Evolutionary conservation across 352 stramenopile genomes (phyloP).

Genomic region (Phytophthora tubulina): DNA sequence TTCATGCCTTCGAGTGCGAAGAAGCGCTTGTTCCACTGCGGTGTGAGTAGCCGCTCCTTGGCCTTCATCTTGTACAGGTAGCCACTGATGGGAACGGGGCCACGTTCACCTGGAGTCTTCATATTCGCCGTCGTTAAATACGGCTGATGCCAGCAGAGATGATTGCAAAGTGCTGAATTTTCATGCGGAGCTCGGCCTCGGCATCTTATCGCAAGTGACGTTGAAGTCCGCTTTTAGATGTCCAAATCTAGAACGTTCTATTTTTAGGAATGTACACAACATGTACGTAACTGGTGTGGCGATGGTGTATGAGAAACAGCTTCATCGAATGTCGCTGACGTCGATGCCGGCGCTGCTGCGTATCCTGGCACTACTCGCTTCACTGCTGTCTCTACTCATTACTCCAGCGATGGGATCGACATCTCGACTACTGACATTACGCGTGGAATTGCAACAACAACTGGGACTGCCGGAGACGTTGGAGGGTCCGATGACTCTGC

Average conservation of each 20-base stretch:
- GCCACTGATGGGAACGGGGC: slow-evolving; percentile 78
- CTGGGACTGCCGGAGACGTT: slow-evolving; percentile 28
- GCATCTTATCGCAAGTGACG: slow-evolving; percentile 28
- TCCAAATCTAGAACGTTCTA: slow-evolving; percentile 29
- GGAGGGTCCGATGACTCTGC: slow-evolving; percentile 40
- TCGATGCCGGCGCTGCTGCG: slow-evolving; percentile 15
- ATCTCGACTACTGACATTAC: slow-evolving; percentile 27
- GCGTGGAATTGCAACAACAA: slow-evolving; percentile 52
- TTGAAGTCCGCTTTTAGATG: slow-evolving; percentile 30
- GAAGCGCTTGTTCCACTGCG: slow-evolving; percentile 86
- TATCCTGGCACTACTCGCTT: slow-evolving; percentile 28
- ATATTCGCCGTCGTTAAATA: slow-evolving; percentile 38
- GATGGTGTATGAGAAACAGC: not conserved
- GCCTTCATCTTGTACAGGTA: slow-evolving; percentile 90
- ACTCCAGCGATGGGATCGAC: slow-evolving; percentile 26
- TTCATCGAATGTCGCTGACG: slow-evolving; percentile 7
- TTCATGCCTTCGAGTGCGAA: slow-evolving; percentile 79
- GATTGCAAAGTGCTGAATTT: slow-evolving; percentile 21
- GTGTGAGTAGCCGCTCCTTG: slow-evolving; percentile 70
- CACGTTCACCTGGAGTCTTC: slow-evolving; percentile 64
- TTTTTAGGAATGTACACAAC: slow-evolving; percentile 19
- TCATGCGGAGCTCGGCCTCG: not conserved
- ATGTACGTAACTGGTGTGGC: slow-evolving; percentile 7
- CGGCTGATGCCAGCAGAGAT: not conserved
- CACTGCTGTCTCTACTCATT: slow-evolving; percentile 21